Evolutionary conservation across 2,329 filamentous ascomycete species (phyloP), one percentile per base, ranked within the genome.

Genomic region (Camptophora hylomeconis): DNA sequence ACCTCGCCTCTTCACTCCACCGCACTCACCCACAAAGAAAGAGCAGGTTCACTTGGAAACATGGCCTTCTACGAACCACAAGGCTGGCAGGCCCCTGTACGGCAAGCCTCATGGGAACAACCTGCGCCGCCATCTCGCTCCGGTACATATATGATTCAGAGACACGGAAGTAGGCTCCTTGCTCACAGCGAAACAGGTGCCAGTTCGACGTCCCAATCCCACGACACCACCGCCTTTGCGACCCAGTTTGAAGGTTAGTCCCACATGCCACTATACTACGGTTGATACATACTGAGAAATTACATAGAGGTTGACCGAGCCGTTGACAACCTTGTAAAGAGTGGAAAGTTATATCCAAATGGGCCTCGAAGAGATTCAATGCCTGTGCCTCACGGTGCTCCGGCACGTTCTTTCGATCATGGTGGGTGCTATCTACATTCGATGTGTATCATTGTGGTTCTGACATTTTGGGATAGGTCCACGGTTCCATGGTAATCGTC

Each of bases 311-410:
- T 98, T 47, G 89, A 95, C 44, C 79, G 87, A 53, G 87, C 87
- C 45, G 75, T 87, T 49, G 89, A 95, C 51, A 95, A 95, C 57
- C 71, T 98, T 37, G 71, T 87, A 50, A 95, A 95, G 69, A 93
- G 86, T 55, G 86, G 86, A 49, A 95, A 95, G 66, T 89, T 87
- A 58, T 73, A 68, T 49, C 60, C 62, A 50, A 65, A 65, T 49
- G 70, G 53, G 35, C 51, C 54, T 30, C 82, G 89, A 57, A 80
- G 86, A 68, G 82, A 93, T 61, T 11, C 33, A 8, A 23, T 17
- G 20, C 26, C 24, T 13, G 28, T 18, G 11, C 23, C 20, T 16
- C 29, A 24, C 17, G 3, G 22, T 16, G 22, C 22, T n/a, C 10
- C 8, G 36, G 40, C 41, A 34, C 24, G 34, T 24, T 14, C 20